phyloP scores from a whole-genome alignment of 192 early-diverging fungal species.

The Dispira simplex region DNA sequence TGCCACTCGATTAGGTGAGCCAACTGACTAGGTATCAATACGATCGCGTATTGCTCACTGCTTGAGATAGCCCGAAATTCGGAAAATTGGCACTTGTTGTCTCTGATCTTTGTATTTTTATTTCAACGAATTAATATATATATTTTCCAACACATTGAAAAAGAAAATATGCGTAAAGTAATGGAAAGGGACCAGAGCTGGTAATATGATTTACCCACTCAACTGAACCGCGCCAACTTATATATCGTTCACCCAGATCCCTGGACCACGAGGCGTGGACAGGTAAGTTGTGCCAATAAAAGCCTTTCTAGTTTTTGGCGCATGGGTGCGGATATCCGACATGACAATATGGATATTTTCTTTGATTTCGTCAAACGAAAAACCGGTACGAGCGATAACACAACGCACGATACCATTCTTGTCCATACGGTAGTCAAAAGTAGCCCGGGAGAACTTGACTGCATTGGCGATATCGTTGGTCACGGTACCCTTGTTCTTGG shows the following conservation, averaged over 20 bases:
- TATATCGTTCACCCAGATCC: neutral
- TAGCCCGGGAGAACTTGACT: conserved; percentile 43
- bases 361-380: neutral
- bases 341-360: neutral
- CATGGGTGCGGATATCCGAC: neutral
- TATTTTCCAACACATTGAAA: no score
- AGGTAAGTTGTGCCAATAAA: conserved; percentile 1
- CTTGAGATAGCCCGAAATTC: no score
- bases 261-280: neutral
- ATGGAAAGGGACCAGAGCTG: no score
- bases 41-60: no score
- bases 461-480: conserved; percentile 53
- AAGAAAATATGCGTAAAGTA: no score
- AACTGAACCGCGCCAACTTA: neutral
- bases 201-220: no score
- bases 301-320: neutral
- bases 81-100: no score
- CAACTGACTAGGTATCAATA: no score
- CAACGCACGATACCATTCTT: conserved; percentile 53
- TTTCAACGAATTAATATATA: no score
- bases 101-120: no score
- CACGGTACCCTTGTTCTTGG: conserved; percentile 68
- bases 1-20: no score
- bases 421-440: conserved; percentile 64
- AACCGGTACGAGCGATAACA: conserved; percentile 22